Evolutionary conservation across 1,139 yeast genomes (phyloP).

Genomic region (Eremothecium cymbalariae): DNA sequence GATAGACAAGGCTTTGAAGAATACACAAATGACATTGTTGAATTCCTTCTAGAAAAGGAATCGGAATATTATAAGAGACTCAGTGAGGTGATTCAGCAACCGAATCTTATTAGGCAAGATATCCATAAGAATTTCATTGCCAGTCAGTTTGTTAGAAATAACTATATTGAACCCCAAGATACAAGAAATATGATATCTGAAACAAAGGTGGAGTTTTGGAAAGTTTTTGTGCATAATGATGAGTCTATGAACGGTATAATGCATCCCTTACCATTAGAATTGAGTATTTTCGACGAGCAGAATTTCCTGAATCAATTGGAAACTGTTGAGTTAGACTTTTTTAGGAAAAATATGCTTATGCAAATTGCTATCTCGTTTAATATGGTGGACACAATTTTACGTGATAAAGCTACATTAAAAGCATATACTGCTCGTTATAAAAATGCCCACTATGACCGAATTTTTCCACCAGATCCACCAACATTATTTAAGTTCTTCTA

Average conservation of each 20-base stretch:
- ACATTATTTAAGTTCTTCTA: constrained; percentile 16
- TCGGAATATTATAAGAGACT: constrained; percentile 19
- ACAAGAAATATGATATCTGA: constrained; percentile 15
- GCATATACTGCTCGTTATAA: constrained; percentile 19
- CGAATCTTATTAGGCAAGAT: constrained; percentile 13
- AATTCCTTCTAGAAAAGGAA: constrained; percentile 23
- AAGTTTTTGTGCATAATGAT: constrained; percentile 7
- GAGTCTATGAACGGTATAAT: constrained; percentile 10
- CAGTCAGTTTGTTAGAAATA: constrained; percentile 16
- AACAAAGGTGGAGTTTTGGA: constrained; percentile 18
- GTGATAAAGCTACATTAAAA: constrained; percentile 16
- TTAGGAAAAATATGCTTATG: constrained; percentile 25
- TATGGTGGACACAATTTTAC: constrained; percentile 19
- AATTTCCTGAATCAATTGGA: constrained; percentile 21
- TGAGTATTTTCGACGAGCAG: constrained; percentile 17
- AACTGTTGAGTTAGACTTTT: constrained; percentile 20
- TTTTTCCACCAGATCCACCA: constrained; percentile 8
- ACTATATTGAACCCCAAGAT: constrained; percentile 17
- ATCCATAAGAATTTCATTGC: constrained; percentile 11
- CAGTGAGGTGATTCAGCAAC: background rate
- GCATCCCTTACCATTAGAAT: constrained; percentile 22
- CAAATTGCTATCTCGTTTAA: constrained; percentile 20
- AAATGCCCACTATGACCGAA: constrained; percentile 14
- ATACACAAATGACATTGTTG: constrained; percentile 20
- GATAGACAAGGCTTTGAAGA: constrained; percentile 20